A percentile compares a stretch with the other conserved stretches of the same genome.
Evolutionary conservation across 202 grass and related monocot genomes (phyloP).

Genomic region (Alloteropsis angusta): DNA sequence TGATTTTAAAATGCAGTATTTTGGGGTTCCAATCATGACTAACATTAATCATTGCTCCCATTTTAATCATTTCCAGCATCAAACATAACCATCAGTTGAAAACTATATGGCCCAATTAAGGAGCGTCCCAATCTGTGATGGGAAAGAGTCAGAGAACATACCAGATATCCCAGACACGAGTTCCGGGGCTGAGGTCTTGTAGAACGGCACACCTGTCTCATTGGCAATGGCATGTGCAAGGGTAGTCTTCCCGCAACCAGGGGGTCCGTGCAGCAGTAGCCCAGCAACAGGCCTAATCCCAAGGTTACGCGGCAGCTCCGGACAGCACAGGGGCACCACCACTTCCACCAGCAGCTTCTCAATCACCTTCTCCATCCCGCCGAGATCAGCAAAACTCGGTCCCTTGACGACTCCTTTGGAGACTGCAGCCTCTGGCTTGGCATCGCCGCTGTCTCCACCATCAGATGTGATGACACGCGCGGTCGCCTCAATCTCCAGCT

Average conservation of each 20-base stretch:
- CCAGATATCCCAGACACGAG: conserved; percentile 67
- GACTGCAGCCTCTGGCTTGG: conserved; percentile 8
- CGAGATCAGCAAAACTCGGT: conserved; percentile 52
- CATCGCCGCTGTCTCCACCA: conserved; percentile 22
- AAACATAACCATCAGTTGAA: too few species aligned
- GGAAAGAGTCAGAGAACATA: conserved; percentile 5
- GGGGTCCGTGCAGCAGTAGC: conserved; percentile 65
- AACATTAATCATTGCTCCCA: background rate
- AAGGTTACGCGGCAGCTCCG: conserved; percentile 53
- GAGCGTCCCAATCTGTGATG: background rate
- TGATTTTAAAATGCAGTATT: too few species aligned
- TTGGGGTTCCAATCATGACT: background rate
- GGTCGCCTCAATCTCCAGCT: conserved; percentile 52
- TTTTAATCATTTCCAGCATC: background rate
- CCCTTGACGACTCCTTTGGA: conserved; percentile 6
- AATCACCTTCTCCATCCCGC: conserved; percentile 57
- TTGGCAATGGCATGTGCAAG: conserved; percentile 78
- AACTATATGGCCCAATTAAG: background rate
- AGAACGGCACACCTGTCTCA: conserved; percentile 63
- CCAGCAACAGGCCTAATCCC: conserved; percentile 60
- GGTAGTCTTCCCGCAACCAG: conserved; percentile 76
- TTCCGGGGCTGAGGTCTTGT: conserved; percentile 77
- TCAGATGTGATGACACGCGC: conserved; percentile 1
- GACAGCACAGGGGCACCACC: conserved; percentile 62
- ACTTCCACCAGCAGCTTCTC: conserved; percentile 75